phyloP scores from a whole-genome alignment of 148 eudicot genomes.

The Dianthus caryophyllus region DNA sequence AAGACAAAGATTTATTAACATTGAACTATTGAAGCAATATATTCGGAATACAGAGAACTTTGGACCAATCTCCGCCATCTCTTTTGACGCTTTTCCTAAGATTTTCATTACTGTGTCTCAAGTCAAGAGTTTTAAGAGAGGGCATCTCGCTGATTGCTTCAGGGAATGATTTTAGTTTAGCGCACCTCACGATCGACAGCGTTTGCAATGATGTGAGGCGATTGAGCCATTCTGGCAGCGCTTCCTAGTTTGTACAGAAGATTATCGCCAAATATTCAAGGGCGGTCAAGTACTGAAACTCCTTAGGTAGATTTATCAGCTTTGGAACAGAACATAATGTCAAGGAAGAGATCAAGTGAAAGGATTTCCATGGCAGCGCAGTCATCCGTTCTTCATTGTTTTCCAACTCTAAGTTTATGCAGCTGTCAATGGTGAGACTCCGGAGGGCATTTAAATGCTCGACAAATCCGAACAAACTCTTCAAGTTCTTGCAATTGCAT shows the following conservation, averaged over 20 bases:
- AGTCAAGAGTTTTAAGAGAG: background rate
- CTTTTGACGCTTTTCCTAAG: background rate
- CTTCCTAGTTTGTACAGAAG: background rate
- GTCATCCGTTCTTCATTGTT: too few relatives aligned
- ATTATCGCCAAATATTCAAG: background rate
- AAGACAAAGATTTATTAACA: too few relatives aligned
- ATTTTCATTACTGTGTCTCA: background rate
- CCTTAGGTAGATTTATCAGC: slow-evolving; percentile 14
- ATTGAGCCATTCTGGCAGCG: background rate
- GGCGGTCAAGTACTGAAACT: slow-evolving; percentile 14
- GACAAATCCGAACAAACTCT: background rate
- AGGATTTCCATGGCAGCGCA: too few relatives aligned
- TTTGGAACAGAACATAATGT: background rate
- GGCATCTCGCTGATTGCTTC: background rate
- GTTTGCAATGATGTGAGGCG: background rate
- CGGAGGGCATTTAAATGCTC: background rate
- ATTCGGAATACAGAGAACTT: background rate
- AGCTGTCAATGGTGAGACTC: too few relatives aligned
- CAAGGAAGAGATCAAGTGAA: too few relatives aligned
- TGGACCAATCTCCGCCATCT: slow-evolving; percentile 10
- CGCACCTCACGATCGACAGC: background rate
- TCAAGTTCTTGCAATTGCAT: background rate
- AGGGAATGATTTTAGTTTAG: background rate
- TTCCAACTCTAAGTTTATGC: too few relatives aligned
- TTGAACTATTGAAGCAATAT: too few relatives aligned